Base-by-base conservation (phyloP, 2,329 filamentous ascomycete species). In the Corniculantispora saksenae region DNA sequence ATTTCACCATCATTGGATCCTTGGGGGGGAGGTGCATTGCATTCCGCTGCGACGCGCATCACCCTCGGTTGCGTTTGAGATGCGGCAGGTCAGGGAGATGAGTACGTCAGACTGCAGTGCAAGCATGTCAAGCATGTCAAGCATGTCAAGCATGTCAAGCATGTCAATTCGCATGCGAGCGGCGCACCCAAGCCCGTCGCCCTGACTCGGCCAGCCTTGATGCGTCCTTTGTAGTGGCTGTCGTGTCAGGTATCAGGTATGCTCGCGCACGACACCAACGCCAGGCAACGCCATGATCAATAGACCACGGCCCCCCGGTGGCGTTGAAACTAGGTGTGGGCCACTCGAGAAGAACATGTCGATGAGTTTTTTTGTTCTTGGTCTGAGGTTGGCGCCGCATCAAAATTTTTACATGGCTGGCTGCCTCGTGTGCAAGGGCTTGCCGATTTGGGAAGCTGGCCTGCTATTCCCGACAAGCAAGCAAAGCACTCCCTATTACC, bases 361-460 rank as follows among this genome's bases (percentile, higher is more conserved):
- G 17, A 43, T 13, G 17, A 43, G 38, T 32, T 10, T 32, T 5
- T 32, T 32, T 32, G 32, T 32, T 32, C 32, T 32, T 32, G 17
- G 17, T n/a, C n/a, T n/a, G n/a, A n/a, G n/a, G n/a, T n/a, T n/a
- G n/a, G 32, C 32, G 32, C 32, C 32, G 32, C 32, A 32, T 32
- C 47, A 61, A 53, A 61, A 43, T 61, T 61, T 61, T 13, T 40
- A 32, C 32, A 32, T 32, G 32, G 32, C 32, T 32, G 32, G 6
- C 32, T 32, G 32, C 32, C 10, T 5, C 32, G 10, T 6, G 32
- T 32, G 10, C 32, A 23, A 53, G 29, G 29, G 58, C 48, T 29
- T 53, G 48, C 58, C 58, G 29, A 61, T 61, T 61, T 13, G 58
- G 58, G 58, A 61, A 53, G 47, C 47, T 45, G 32, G 48, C 58